Evolutionary conservation across 2,329 filamentous ascomycete species (phyloP).

Genomic region (Tricladium varicosporioides): DNA sequence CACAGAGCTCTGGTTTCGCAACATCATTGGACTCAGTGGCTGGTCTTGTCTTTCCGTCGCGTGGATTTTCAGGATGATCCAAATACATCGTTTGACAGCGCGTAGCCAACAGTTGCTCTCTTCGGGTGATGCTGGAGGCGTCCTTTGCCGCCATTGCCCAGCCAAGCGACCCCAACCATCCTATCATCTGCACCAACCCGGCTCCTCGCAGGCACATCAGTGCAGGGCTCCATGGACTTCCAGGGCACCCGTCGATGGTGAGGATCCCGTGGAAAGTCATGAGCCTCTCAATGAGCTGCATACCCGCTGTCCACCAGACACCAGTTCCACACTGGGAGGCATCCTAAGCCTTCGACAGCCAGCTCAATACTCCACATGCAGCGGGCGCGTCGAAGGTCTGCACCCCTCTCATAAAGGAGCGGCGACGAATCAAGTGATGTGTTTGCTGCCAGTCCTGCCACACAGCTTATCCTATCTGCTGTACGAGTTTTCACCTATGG

Average conservation of each 20-base stretch:
- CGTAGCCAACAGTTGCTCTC: not conserved
- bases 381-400: conserved; percentile 17
- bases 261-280: not conserved
- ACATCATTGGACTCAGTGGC: not conserved
- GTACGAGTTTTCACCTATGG: not conserved
- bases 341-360: not conserved
- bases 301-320: conserved; percentile 5
- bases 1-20: not conserved
- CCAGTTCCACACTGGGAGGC: not conserved
- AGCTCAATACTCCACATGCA: conserved; percentile 5
- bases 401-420: conserved; percentile 13
- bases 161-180: not conserved
- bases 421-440: conserved; percentile 15
- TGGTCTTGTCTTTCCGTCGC: not conserved
- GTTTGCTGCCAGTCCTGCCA: too few relatives aligned
- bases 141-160: not conserved
- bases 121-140: too few relatives aligned
- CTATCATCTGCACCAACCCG: not conserved
- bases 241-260: not conserved
- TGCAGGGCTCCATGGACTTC: not conserved
- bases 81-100: not conserved
- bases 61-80: not conserved
- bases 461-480: not conserved
- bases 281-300: conserved; percentile 1
- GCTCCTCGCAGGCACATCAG: not conserved